Conservation (phyloP, 345 rosid genomes). For the Aegle marmelos region DNA sequence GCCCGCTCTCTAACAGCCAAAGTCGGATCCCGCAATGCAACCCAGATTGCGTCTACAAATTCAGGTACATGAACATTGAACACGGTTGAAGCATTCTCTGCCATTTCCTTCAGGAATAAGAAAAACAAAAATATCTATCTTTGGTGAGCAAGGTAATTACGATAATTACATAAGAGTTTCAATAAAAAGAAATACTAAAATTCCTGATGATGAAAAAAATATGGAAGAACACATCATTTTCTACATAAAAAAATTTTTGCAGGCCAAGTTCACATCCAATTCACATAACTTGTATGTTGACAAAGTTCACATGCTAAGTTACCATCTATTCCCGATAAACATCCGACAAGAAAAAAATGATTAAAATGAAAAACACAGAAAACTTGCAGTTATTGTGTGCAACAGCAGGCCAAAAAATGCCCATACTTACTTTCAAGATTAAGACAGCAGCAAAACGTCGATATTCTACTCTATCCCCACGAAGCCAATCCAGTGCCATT, state of each 20-base stretch:
- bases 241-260: not conserved
- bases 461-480: constrained; percentile 78
- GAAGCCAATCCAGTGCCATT: constrained; percentile 91
- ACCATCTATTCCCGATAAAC: not conserved
- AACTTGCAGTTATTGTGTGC: not conserved
- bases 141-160: not conserved
- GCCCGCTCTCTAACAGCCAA: constrained; percentile 87
- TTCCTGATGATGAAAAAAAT: not conserved
- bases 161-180: not conserved
- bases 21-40: constrained; percentile 93
- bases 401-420: not conserved
- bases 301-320: not conserved
- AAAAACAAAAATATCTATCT: constrained; percentile 10
- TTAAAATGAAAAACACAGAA: not conserved
- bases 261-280: not conserved
- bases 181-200: not conserved
- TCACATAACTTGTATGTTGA: not conserved
- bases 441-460: constrained; percentile 90
- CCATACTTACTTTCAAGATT: constrained; percentile 70
- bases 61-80: constrained; percentile 95
- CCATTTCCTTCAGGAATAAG: constrained; percentile 71
- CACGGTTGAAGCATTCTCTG: constrained; percentile 98
- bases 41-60: constrained; percentile 99
- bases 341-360: not conserved
- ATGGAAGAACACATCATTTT: not conserved